Percentiles rank a stretch among this genome's conserved stretches.
Conservation (phyloP, 352 stramenopile genomes). For the Phytophthora melonis region DNA sequence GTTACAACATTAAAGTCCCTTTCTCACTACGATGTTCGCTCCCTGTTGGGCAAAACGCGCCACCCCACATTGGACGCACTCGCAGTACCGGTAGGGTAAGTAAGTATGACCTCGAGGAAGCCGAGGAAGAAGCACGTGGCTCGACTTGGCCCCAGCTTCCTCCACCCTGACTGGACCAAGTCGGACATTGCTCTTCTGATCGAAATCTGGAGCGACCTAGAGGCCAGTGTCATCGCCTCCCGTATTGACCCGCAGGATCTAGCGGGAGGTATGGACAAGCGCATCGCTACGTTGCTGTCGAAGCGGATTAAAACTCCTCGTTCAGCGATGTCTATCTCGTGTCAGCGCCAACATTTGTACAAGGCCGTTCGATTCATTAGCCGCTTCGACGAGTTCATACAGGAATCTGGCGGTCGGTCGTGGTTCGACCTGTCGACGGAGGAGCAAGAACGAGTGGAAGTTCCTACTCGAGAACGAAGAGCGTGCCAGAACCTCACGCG, state of each 20-base stretch:
- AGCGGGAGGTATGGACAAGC: constrained; percentile 13
- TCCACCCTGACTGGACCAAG: constrained; percentile 27
- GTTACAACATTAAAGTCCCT: background rate
- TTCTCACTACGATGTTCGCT: constrained; percentile 1
- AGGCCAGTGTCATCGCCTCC: background rate
- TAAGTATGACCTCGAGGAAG: background rate
- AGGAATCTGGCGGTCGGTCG: background rate
- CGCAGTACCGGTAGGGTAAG: background rate
- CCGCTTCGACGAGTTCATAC: constrained; percentile 22
- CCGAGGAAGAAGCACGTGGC: background rate
- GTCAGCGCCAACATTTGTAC: constrained; percentile 20
- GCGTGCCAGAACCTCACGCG: constrained; percentile 9
- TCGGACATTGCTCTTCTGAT: constrained; percentile 18
- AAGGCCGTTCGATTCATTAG: constrained; percentile 19
- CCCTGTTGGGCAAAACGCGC: background rate
- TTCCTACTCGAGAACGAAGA: constrained; percentile 8
- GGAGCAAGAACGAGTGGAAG: constrained; percentile 12
- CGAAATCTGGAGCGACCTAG: constrained; percentile 19
- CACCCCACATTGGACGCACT: too few species aligned
- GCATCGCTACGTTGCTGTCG: constrained; percentile 9
- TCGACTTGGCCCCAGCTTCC: constrained; percentile 7
- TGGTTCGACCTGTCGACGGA: constrained; percentile 30
- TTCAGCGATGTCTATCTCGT: background rate
- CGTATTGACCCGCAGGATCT: background rate
- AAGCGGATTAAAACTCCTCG: constrained; percentile 2